These are phyloP conservation scores for Serendipita indica DNA, from an alignment of 768 basidiomycete genomes.

Conservation along the genomic window DNA sequence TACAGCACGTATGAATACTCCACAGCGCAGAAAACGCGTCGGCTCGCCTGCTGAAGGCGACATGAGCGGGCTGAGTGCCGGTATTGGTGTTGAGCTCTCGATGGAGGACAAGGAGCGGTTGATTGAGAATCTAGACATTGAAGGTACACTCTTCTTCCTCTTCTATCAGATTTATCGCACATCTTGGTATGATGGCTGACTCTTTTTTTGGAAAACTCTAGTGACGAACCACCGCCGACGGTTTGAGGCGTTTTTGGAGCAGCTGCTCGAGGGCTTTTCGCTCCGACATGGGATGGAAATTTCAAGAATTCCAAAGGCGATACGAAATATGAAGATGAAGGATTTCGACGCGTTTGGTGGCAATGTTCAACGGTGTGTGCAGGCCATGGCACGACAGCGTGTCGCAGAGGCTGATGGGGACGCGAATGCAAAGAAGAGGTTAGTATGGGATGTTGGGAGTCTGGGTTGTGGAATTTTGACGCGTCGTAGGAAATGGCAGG, in stretches of 20 bases:
- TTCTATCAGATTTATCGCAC: no score
- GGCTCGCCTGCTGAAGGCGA: not conserved
- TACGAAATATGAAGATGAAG: not conserved
- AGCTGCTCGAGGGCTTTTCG: slow-evolving; percentile 6
- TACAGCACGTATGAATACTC: not conserved
- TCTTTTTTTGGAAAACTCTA: not conserved
- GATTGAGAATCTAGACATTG: not conserved
- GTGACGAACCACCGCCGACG: not conserved
- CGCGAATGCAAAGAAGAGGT: not conserved
- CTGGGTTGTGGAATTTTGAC: not conserved
- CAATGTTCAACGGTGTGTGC: not conserved
- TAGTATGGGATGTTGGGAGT: not conserved
- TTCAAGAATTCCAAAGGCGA: not conserved
- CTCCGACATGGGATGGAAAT: not conserved
- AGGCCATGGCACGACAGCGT: not conserved
- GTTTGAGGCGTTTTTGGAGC: slow-evolving; percentile 1
- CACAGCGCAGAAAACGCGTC: not conserved
- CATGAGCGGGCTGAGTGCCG: no score
- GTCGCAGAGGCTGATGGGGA: not conserved
- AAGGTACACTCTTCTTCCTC: not conserved
- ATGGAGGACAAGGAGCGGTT: not conserved
- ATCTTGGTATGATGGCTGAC: not conserved
- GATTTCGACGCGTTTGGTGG: not conserved
- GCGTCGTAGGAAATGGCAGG: not conserved
- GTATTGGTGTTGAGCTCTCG: not conserved